Base-by-base conservation (phyloP, 2,329 filamentous ascomycete species). In the Pyricularia sp. region DNA sequence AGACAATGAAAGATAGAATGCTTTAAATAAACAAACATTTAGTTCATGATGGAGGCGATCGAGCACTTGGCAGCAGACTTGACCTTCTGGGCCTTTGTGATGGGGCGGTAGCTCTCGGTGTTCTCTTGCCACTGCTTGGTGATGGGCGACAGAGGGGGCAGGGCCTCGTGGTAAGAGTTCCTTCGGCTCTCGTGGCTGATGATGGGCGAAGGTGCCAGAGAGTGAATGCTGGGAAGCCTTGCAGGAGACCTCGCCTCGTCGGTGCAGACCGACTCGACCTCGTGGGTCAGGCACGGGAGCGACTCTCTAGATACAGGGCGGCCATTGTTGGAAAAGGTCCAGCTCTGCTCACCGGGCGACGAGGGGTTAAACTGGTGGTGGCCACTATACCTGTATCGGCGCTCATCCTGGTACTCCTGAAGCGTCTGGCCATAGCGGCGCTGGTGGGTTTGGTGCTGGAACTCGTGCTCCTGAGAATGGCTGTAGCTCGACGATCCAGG, bases 131-230 rank as follows among this genome's bases (percentile, higher is more conserved):
- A 50, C 2, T 50, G 42, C 42, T 50, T 50, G 42, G 80, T 80
- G 31, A 77, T 75, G 58, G 85, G 82, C 68, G 75, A 75, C 68
- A 80, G 79, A 7, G 79, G 81, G 2, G 77, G 76, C 5, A 81
- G 74, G 30, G 77, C 77, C 10, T 75, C 73, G 20, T 80, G 78
- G 23, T 20, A 61, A 28, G 67, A 31, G 42, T 50, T 50, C 42
- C 42, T 50, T 12, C 30, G 12, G 64, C 64, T 31, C 20, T 70
- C 70, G 36, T 67, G 69, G 9, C 68, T 64, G 17, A 65, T 11
- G 30, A 61, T 68, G 20, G 69, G 68, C 25, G 71, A 72, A 11
- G 70, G 71, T 23, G 69, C 69, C 30, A 72, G 70, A 6, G 69
- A 50, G 17, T 50, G 42, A 9, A 50, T 50, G 17, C 42, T n/a